Percentiles rank a stretch among this genome's conserved stretches.
Conservation (phyloP, 345 rosid genomes). For the Rhodamnia argentea region DNA sequence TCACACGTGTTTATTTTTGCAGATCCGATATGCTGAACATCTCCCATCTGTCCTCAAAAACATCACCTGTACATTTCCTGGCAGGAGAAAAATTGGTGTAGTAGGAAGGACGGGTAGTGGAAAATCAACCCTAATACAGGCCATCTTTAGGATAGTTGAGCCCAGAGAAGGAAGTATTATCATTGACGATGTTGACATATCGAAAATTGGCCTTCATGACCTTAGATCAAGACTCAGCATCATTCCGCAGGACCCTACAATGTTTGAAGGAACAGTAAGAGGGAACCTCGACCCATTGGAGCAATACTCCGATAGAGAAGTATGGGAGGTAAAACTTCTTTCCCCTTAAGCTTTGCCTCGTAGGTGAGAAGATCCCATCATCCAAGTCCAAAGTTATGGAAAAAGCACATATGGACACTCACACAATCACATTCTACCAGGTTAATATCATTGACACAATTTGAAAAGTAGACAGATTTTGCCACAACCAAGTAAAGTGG, state of each 20-base stretch:
- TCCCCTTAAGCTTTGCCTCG: background rate
- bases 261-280: slow-evolving; percentile 90
- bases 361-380: background rate
- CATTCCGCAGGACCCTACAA: slow-evolving; percentile 93
- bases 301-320: slow-evolving; percentile 47
- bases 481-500: background rate
- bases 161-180: slow-evolving; percentile 77
- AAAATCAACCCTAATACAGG: slow-evolving; percentile 87
- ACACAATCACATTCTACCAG: background rate
- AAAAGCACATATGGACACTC: background rate
- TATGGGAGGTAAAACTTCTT: slow-evolving; percentile 66
- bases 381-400: background rate
- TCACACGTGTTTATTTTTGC: background rate
- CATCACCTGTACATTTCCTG: slow-evolving; percentile 74
- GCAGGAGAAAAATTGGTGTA: slow-evolving; percentile 76
- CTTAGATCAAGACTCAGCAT: slow-evolving; percentile 81
- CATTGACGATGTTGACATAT: slow-evolving; percentile 66
- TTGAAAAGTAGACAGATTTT: background rate
- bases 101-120: slow-evolving; percentile 98
- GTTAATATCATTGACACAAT: background rate
- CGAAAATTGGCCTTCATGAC: slow-evolving; percentile 84
- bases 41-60: slow-evolving; percentile 78
- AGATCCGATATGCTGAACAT: slow-evolving; percentile 91
- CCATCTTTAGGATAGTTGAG: slow-evolving; percentile 80
- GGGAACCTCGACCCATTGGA: slow-evolving; percentile 73